Base-by-base conservation (phyloP, 352 stramenopile species). In the Pythium rhizo-oryzae region DNA sequence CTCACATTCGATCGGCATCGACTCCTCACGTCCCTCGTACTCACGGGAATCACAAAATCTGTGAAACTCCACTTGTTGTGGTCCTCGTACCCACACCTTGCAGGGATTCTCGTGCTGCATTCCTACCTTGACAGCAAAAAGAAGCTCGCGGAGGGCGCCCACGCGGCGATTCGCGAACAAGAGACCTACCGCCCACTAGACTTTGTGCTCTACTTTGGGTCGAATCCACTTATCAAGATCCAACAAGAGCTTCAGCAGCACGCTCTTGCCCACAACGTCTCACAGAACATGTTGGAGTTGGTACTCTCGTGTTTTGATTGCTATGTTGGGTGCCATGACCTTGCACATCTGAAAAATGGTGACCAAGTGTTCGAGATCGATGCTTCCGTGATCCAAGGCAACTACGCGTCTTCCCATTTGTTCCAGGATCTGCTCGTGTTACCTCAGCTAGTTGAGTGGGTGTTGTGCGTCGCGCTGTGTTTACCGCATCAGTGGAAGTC, bases 11-110 rank as follows among this genome's bases (percentile, higher is more conserved):
- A 81, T 63, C 85, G 66, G 18, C 81, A 91, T 28, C 79, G 78
- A 1, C 51, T 82, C 13, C 76, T 91, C 57, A 82, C 83, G 5
- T 60, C 65, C 1, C 67, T 90, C 15, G 68, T 90, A 19, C 80
- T 91, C 44, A 69, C 77, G 35, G 80, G 78, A 1, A 64, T 91
- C 13, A 61, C 64, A 28, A 82, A 78, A 66, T 90, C 86, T 37
- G 78, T 90, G 43, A 89, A 90, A 47, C 60, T 89, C 39, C 80
- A 87, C 30, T 60, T 91, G 35, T 57, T 90, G 3, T 90, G 83
- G 80, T 80, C 78, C 1, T 90, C 80, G 9, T 84, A 82, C 41
- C 46, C 65, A 0, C 49, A 67, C 15, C 76, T 91, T 21, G 62
- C 81, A 0, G 83, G 80, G 6, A 33, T 89, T 15, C 62, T 91